Evolutionary conservation across 2,329 filamentous ascomycete species (phyloP).

Genomic region (Pseudovirgaria hyperparasitica): DNA sequence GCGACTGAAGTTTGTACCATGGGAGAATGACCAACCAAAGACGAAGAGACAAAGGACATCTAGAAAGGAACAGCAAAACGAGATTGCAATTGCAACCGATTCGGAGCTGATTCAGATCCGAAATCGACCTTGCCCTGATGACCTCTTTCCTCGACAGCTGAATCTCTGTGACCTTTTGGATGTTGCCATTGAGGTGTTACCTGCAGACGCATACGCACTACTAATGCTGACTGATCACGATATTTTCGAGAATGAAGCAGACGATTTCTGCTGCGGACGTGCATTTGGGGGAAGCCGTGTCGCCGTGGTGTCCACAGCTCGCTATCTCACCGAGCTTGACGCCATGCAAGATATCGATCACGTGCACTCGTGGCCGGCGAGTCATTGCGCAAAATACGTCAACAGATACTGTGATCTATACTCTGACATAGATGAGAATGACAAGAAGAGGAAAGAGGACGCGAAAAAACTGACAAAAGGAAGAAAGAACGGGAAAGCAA

Average conservation of each 20-base stretch:
- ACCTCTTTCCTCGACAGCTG: conserved; percentile 37
- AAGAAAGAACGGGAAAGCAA: conserved; percentile 1
- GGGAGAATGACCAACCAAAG: conserved; percentile 32
- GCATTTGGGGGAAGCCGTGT: conserved; percentile 54
- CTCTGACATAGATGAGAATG: conserved; percentile 3
- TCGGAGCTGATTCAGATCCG: conserved; percentile 37
- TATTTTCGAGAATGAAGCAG: conserved; percentile 51
- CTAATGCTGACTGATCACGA: conserved; percentile 48
- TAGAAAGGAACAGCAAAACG: conserved; percentile 2
- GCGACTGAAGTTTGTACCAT: conserved; percentile 35
- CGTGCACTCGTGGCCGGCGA: conserved; percentile 50
- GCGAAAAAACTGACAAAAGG: conserved; percentile 8
- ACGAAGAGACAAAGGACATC: conserved; percentile 1
- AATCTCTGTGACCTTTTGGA: conserved; percentile 51
- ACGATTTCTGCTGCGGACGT: conserved; percentile 53
- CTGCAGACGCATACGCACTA: conserved; percentile 45
- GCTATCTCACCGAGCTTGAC: conserved; percentile 45
- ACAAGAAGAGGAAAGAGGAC: conserved; percentile 8
- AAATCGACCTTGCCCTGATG: conserved; percentile 35
- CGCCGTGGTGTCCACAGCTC: conserved; percentile 46
- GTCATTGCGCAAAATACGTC: conserved; percentile 45
- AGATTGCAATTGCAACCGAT: conserved; percentile 34
- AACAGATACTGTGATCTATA: conserved; percentile 24
- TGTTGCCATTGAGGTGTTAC: conserved; percentile 39
- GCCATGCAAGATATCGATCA: conserved; percentile 29